Evolutionary conservation across 2,329 filamentous ascomycete species (phyloP), one percentile per base, ranked within the genome.

Genomic region (Pseudovirgaria hyperparasitica): DNA sequence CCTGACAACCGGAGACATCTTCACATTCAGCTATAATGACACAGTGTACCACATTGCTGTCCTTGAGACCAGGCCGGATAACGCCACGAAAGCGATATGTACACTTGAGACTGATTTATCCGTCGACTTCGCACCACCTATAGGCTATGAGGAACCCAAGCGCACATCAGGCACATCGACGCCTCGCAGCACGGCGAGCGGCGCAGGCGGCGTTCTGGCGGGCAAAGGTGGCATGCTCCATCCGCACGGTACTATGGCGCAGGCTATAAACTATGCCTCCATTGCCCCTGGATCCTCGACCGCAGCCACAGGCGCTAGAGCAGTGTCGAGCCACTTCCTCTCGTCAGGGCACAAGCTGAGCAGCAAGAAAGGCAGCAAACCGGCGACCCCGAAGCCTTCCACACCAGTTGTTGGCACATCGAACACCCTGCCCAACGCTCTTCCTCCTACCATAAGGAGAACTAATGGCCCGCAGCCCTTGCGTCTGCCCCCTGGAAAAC

Each of bases 21-120:
- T 98, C 65, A 92, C 82, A 37, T 98, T 98, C 52, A 70, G 78
- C 41, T 98, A 98, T 62, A 98, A 98, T 54, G 86, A 96, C 48
- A 80, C 85, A 34, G 67, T 85, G 7, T 98, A 90, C 59, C 79
- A 90, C 37, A 84, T 98, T 49, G 85, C 84, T 3, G 90, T 98
- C 2, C 60, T 96, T 9, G 87, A 96, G 48, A 82, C 92, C 20
- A 93, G 93, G 56, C 90, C 90, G 2, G 73, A 82, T 38, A 71
- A 79, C 2, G 81, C 82, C 42, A 85, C 82, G 65, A 78, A 80
- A 32, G 86, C 72, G 4, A 69, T 98, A 29, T 86, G 85, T 45
- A 92, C 93, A 55, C 76, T 94, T 29, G 90, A 98, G 59, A 98
- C 90, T 0, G 90, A 98, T 60, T 70, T 98, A 9, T 84, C 84